Conservation (phyloP, 2,329 filamentous ascomycete genomes). For the Xylaria hypoxylon region DNA sequence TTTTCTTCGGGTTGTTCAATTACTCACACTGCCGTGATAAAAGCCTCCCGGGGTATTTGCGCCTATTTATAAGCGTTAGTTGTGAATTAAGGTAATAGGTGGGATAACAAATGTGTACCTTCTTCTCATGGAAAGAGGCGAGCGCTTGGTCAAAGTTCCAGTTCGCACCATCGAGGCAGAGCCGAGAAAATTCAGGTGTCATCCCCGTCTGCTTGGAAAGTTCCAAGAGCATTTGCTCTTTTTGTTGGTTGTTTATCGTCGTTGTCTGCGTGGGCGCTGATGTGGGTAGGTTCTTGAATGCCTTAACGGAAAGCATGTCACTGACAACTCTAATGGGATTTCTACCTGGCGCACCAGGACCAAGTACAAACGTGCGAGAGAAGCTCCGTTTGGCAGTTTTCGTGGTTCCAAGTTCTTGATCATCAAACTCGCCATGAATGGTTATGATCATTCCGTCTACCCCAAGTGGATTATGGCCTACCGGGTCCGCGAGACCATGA, state of each 20-base stretch:
- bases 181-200: slow-evolving; percentile 79
- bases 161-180: slow-evolving; percentile 81
- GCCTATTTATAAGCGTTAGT: slow-evolving; percentile 48
- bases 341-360: slow-evolving; percentile 74
- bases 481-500: slow-evolving; percentile 76
- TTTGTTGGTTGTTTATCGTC: slow-evolving; percentile 59
- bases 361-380: slow-evolving; percentile 82
- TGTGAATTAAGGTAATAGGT: slow-evolving; percentile 22
- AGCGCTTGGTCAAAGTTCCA: slow-evolving; percentile 86
- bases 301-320: slow-evolving; percentile 80
- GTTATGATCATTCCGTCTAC: slow-evolving; percentile 83
- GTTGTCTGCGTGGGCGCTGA: slow-evolving; percentile 45
- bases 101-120: slow-evolving; percentile 62
- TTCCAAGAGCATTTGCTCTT: slow-evolving; percentile 78
- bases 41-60: slow-evolving; percentile 63
- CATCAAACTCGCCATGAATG: slow-evolving; percentile 87
- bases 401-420: slow-evolving; percentile 69
- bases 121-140: slow-evolving; percentile 79
- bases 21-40: slow-evolving; percentile 44
- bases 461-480: slow-evolving; percentile 70
- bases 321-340: slow-evolving; percentile 79
- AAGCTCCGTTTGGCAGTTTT: slow-evolving; percentile 78
- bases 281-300: slow-evolving; percentile 66
- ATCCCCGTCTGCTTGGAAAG: slow-evolving; percentile 83
- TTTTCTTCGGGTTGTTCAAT: neutral